phyloP scores from a whole-genome alignment of 805 yeast species.

The Saccharomycopsis sp. region DNA sequence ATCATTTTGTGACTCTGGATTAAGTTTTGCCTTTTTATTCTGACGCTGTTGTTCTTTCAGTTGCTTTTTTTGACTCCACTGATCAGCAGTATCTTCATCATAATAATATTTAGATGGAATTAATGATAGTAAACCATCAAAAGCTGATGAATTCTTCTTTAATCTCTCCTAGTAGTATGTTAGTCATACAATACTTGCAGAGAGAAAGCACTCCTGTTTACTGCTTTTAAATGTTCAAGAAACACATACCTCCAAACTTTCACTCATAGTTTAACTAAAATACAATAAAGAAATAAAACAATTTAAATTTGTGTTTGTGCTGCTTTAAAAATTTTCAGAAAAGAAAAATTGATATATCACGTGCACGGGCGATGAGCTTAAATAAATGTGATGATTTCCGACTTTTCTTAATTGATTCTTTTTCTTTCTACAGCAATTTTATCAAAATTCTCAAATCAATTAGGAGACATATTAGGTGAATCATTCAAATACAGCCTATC shows the following conservation, averaged over 20 bases:
- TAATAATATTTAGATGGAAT: conserved; percentile 93
- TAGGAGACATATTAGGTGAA: too few relatives aligned
- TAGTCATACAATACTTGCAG: neutral
- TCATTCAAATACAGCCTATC: too few relatives aligned
- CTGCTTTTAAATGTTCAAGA: neutral
- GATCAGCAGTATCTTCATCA: conserved; percentile 81
- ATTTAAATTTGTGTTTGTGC: too few relatives aligned
- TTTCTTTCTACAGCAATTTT: too few relatives aligned
- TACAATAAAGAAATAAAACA: neutral
- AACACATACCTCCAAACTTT: neutral
- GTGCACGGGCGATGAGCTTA: neutral
- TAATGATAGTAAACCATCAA: conserved; percentile 78
- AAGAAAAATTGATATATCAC: neutral
- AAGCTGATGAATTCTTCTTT: conserved; percentile 69
- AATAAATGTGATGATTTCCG: neutral
- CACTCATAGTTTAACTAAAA: neutral
- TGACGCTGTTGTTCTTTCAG: conserved; percentile 50
- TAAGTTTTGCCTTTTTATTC: conserved; percentile 62
- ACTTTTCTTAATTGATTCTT: neutral
- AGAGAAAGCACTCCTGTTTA: neutral
- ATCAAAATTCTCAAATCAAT: too few relatives aligned
- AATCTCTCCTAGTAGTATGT: conserved; percentile 47
- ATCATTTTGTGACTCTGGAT: conserved; percentile 49
- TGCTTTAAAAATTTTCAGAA: neutral
- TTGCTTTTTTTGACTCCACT: conserved; percentile 82